phyloP scores from a whole-genome alignment of 495 filamentous ascomycete species.

The Penicillium pancosmium region DNA sequence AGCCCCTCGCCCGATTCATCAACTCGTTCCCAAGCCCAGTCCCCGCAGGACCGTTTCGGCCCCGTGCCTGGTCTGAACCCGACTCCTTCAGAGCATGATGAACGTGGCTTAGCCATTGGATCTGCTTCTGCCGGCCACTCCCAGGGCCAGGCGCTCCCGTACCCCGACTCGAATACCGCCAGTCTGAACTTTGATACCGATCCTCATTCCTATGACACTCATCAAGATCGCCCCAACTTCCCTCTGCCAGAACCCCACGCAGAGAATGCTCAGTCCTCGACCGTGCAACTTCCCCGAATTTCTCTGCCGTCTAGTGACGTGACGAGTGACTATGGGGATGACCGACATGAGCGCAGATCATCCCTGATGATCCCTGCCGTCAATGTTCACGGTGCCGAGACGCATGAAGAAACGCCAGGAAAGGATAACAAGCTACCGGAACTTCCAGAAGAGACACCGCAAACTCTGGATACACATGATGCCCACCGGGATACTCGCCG shows the following conservation, averaged over 20 bases:
- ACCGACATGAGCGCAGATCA: slow-evolving; percentile 49
- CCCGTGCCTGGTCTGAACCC: slow-evolving; percentile 11
- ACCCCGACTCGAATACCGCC: slow-evolving; percentile 18
- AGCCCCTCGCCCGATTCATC: slow-evolving; percentile 22
- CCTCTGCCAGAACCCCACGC: slow-evolving; percentile 26
- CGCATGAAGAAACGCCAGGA: slow-evolving; percentile 19
- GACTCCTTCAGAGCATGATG: slow-evolving; percentile 20
- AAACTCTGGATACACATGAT: slow-evolving; percentile 30
- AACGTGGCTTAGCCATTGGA: slow-evolving; percentile 17
- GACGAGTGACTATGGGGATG: slow-evolving; percentile 64
- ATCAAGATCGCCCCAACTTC: slow-evolving; percentile 32
- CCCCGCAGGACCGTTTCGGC: slow-evolving; percentile 22
- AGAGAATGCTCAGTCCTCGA: slow-evolving; percentile 20
- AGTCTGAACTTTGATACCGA: slow-evolving; percentile 28
- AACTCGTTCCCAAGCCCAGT: slow-evolving; percentile 15
- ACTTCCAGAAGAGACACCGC: slow-evolving; percentile 28
- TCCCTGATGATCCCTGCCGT: slow-evolving; percentile 41
- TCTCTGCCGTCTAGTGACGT: slow-evolving; percentile 52
- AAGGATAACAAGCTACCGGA: slow-evolving; percentile 15
- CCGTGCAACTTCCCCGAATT: slow-evolving; percentile 40
- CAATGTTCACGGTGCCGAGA: slow-evolving; percentile 35
- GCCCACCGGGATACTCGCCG: slow-evolving; percentile 65
- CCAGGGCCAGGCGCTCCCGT: slow-evolving; percentile 41
- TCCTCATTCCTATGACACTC: slow-evolving; percentile 6
- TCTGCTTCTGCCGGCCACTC: slow-evolving; percentile 27